These are phyloP conservation scores for Mycena chlorophos DNA, from an alignment of 768 basidiomycete genomes.

Conservation along the genomic window DNA sequence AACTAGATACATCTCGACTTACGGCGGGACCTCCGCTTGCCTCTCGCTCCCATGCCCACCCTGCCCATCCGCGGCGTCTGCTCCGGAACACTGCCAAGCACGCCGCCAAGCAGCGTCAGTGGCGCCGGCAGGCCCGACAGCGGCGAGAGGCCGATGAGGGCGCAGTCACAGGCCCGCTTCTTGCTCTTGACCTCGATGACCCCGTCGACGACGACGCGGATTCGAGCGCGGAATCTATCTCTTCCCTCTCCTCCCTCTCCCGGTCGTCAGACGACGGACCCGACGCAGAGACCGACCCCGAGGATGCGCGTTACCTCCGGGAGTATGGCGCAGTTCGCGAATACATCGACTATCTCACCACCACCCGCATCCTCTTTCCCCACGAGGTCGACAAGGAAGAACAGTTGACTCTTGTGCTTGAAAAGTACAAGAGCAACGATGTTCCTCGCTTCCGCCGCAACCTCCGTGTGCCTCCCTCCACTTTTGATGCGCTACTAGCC, in stretches of 20 bases:
- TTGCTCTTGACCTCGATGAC: not conserved
- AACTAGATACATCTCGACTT: not conserved
- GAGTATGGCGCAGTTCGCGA: not conserved
- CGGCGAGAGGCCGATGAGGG: not conserved
- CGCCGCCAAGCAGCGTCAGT: not conserved
- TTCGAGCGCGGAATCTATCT: not conserved
- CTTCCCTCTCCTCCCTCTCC: not conserved
- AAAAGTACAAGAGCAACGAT: conserved; percentile 22
- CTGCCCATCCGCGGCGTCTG: not conserved
- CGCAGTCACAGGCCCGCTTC: not conserved
- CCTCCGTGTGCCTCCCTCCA: conserved; percentile 26
- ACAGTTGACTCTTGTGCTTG: conserved; percentile 26
- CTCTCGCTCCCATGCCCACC: not conserved
- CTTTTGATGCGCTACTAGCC: conserved; percentile 25
- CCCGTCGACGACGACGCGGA: not conserved
- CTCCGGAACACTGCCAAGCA: not conserved
- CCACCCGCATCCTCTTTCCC: conserved; percentile 16
- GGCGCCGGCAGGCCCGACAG: not conserved
- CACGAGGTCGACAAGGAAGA: conserved; percentile 20
- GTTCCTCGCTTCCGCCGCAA: conserved; percentile 26
- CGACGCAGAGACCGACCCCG: not conserved
- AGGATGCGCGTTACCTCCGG: not conserved
- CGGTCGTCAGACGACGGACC: not conserved
- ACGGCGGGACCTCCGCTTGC: not conserved
- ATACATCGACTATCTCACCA: not conserved